Base-by-base conservation (phyloP, 1,284 basidiomycete species). In the Retiboletus flavoniger region DNA sequence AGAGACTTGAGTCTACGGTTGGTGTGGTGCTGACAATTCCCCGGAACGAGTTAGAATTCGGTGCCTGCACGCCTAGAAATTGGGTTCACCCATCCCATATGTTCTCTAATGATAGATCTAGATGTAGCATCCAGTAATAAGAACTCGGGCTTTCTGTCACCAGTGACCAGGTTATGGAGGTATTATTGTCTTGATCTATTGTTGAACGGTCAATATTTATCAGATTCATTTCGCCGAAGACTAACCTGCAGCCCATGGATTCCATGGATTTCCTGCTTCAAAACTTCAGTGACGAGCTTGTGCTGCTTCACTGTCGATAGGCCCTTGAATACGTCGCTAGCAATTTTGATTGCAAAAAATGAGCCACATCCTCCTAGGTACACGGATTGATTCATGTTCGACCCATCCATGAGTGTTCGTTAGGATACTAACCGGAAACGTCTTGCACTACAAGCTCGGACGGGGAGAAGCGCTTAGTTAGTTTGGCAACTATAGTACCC, bases 231-330 rank as follows among this genome's bases (percentile, higher is more conserved):
- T 44, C 7, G 8, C 36, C 11, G 6, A 34, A 14, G 26, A 62
- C 83, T 48, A 58, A 95, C 97, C 80, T 98, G 95, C 28, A 99
- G 74, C 1, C 96, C 96, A 71, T 99, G 96, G 58, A 98, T 96
- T 21, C 82, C 87, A 64, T 85, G 82, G 55, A 99, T 95, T 69
- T 98, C 95, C 63, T 90, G 78, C 74, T 96, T 95, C 60, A 99
- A 74, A 19, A 84, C 81, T 59, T 91, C 81, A 31, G 93, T 97
- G 50, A 99, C 94, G 42, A 98, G 75, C 59, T 87, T 84, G 74
- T 99, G 96, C 71, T 98, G 96, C 76, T 98, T 97, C 59, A 99
- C 84, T 34, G 86, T 91, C 0, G 91, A 74, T 34, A 98, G 72
- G 14, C 90, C 96, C 60, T 89, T 87, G 80, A 99, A 99, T 2